A percentile compares a stretch with the other conserved stretches of the same genome.
phyloP scores from a whole-genome alignment of 345 rosid species.

The Linum usitatissimum region DNA sequence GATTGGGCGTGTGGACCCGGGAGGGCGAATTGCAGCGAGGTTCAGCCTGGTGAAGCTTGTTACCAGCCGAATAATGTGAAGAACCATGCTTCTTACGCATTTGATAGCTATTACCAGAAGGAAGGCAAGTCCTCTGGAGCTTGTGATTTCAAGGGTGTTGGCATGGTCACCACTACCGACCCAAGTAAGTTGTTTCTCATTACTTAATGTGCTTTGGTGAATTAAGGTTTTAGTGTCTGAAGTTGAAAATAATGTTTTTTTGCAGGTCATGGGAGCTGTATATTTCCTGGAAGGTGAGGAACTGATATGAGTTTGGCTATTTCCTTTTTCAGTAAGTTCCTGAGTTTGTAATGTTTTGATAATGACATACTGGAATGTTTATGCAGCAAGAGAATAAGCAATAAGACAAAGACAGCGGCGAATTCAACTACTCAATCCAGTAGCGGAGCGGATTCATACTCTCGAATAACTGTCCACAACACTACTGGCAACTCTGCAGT shows the following conservation, averaged over 20 bases:
- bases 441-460: constrained; percentile 26
- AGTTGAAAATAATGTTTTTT: not conserved
- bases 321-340: not conserved
- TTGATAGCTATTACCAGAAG: constrained; percentile 92
- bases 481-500: constrained; percentile 1
- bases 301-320: not conserved
- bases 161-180: constrained; percentile 85
- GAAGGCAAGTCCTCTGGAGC: constrained; percentile 66
- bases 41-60: constrained; percentile 88
- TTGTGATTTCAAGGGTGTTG: constrained; percentile 95
- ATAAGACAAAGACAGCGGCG: constrained; percentile 42
- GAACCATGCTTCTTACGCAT: constrained; percentile 84
- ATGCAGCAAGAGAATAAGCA: constrained; percentile 65
- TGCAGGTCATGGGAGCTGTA: constrained; percentile 59
- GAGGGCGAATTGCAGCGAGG: constrained; percentile 74
- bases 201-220: not conserved
- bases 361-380: not conserved
- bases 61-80: constrained; percentile 82
- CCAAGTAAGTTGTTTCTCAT: constrained; percentile 59
- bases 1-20: constrained; percentile 99
- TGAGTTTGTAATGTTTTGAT: not conserved
- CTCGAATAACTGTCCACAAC: constrained; percentile 18
- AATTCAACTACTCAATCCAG: constrained; percentile 48
- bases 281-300: constrained; percentile 88
- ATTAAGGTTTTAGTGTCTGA: not conserved